phyloP scores from a whole-genome alignment of 139 green algal genomes.

The Auxenochlorella protothecoides region DNA sequence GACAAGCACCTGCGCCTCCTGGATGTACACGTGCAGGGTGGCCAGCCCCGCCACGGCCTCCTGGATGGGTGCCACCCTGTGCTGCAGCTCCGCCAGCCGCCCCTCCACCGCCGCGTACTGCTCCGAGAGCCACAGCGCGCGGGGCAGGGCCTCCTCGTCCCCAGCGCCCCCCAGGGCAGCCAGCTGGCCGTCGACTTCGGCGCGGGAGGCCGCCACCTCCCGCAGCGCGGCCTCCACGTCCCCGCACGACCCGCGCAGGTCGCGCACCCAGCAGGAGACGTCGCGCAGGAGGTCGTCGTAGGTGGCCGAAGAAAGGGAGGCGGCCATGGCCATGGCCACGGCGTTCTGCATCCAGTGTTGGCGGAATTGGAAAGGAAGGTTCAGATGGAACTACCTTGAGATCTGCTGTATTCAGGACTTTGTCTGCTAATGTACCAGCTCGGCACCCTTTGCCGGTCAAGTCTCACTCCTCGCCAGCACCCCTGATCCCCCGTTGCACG shows the following conservation, averaged over 20 bases:
- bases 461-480: too few species aligned
- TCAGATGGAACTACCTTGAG: too few species aligned
- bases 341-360: slow-evolving; percentile 2
- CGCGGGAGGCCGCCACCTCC: neutral
- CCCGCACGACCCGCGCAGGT: slow-evolving; percentile 11
- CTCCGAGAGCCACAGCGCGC: slow-evolving; percentile 11
- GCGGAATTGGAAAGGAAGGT: too few species aligned
- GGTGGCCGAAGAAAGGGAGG: slow-evolving; percentile 5
- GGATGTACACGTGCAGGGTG: slow-evolving; percentile 3
- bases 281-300: slow-evolving; percentile 30
- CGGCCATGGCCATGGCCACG: slow-evolving; percentile 8
- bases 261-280: slow-evolving; percentile 21
- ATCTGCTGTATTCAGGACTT: too few species aligned
- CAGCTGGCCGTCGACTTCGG: slow-evolving; percentile 6
- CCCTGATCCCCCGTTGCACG: too few species aligned
- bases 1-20: neutral
- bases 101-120: slow-evolving; percentile 9
- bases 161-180: neutral
- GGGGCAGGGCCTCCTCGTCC: slow-evolving; percentile 5
- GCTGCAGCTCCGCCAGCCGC: slow-evolving; percentile 2
- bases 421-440: too few species aligned
- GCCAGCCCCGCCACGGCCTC: slow-evolving; percentile 4
- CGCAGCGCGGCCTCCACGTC: slow-evolving; percentile 11
- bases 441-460: too few species aligned
- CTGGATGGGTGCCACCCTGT: slow-evolving; percentile 4